These are phyloP conservation scores for Berberis thunbergii DNA, from an alignment of 164 flowering plant genomes.

Conservation along the genomic window DNA sequence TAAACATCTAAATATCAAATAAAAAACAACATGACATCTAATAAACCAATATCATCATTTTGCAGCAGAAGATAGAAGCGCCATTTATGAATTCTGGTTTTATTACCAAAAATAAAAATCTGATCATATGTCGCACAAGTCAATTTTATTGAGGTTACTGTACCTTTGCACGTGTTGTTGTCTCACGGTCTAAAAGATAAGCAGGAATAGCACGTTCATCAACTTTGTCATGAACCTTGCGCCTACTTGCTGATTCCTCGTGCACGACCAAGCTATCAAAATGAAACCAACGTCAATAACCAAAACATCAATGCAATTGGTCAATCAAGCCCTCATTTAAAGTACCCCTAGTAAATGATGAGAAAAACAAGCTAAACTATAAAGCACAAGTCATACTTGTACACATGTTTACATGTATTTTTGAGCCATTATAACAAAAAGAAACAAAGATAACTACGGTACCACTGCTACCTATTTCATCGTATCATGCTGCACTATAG, in stretches of 20 bases:
- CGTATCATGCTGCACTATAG: no score
- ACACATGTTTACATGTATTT: no score
- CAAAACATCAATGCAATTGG: not conserved
- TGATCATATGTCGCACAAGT: no score
- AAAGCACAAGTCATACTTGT: no score
- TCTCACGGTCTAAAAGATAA: slow-evolving; percentile 90
- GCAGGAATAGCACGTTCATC: slow-evolving; percentile 91
- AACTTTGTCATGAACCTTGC: slow-evolving; percentile 87
- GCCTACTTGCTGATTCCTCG: slow-evolving; percentile 74
- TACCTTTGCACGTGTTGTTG: slow-evolving; percentile 87
- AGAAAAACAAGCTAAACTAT: not conserved
- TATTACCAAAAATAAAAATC: no score
- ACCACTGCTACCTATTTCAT: not conserved
- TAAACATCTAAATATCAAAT: not conserved
- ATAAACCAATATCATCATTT: not conserved
- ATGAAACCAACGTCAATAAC: slow-evolving; percentile 4
- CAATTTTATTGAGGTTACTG: not conserved
- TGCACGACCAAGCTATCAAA: slow-evolving; percentile 71
- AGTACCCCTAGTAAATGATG: not conserved
- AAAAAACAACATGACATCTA: not conserved
- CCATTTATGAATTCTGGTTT: no score
- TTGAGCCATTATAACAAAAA: no score
- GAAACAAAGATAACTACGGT: no score
- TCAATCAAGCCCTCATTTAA: not conserved
- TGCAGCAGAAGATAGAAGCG: not conserved